Evolutionary conservation across 2,329 filamentous ascomycete genomes (phyloP), one percentile per base, ranked within the genome.

Genomic region (Cladosporium phlei): DNA sequence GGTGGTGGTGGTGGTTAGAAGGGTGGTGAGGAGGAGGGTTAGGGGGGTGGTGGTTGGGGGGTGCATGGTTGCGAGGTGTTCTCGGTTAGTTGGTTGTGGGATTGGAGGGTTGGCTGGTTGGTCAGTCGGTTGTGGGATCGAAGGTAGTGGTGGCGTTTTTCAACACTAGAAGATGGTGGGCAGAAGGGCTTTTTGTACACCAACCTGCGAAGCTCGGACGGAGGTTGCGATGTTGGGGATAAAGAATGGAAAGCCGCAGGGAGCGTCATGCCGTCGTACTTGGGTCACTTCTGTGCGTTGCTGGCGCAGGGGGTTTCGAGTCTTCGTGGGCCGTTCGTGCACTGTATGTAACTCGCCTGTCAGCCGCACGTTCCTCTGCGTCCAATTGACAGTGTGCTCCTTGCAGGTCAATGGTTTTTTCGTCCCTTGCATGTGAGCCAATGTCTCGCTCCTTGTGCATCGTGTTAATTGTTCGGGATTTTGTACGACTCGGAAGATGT

Each of bases 1-100:
- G 14, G 54, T 47, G 17, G 43, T 27, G 37, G 52, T 48, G 14
- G 54, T 47, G 40, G 42, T 50, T 39, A 46, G 48, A 27, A 49
- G 37, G 37, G 51, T 50, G 17, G 43, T 27, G 38, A 51, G 44
- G 12, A 52, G 42, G 38, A 38, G 47, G 40, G 46, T 19, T n/a
- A 34, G 44, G 32, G 43, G 20, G 35, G 50, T n/a, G 28, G 48
- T 11, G 38, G 35, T 33, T 34, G 38, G 19, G 48, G 47, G 25
- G n/a, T 51, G 54, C 58, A 60, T 62, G 46, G 28, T 55, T 47
- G 34, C n/a, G n/a, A n/a, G n/a, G 19, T 17, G 38, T 24, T 46
- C 34, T 20, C 14, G 25, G 12, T 33, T 24, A 20, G 4, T 46
- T 43, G 33, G 20, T 40, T 43, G 40, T 3, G 37, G 3, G 9